A percentile compares a stretch with the other conserved stretches of the same genome.
These are phyloP conservation scores for Mikania micrantha DNA, from an alignment of 129 eudicot genomes.

Conservation along the genomic window DNA sequence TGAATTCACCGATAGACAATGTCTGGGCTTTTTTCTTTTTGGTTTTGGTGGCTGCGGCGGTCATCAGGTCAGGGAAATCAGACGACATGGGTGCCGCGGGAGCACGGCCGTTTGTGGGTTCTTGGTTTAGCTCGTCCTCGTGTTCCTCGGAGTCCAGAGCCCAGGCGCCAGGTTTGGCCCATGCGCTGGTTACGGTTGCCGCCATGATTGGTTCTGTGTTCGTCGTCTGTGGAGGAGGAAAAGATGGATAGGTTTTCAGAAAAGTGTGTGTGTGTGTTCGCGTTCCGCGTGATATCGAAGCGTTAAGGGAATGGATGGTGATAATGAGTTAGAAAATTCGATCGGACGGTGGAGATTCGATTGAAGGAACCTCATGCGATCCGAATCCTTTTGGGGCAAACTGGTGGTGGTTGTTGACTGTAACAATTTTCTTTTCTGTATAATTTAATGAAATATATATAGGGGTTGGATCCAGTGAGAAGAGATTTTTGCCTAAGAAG, in stretches of 20 bases:
- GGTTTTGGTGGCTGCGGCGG: constrained; percentile 56
- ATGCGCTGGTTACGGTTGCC: constrained; percentile 71
- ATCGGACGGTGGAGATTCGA: constrained; percentile 22
- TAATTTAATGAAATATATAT: too few relatives aligned
- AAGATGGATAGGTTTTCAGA: constrained; percentile 35
- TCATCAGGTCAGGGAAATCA: constrained; percentile 56
- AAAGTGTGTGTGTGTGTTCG: too few relatives aligned
- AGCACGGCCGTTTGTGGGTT: neutral
- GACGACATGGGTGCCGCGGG: constrained; percentile 29
- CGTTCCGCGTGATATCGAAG: constrained; percentile 25
- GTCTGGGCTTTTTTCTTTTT: constrained; percentile 74
- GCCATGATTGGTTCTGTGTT: constrained; percentile 57
- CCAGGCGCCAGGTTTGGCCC: constrained; percentile 96
- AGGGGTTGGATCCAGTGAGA: too few relatives aligned
- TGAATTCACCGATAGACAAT: constrained; percentile 51
- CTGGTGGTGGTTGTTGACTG: too few relatives aligned
- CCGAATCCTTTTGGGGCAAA: constrained; percentile 3
- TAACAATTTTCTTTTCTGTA: too few relatives aligned
- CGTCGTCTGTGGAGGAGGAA: neutral
- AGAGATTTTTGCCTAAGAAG: too few relatives aligned
- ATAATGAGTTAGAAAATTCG: neutral
- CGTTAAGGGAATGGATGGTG: neutral
- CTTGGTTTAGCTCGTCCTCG: constrained; percentile 62
- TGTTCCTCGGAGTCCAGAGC: constrained; percentile 83
- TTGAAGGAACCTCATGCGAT: constrained; percentile 2